Conservation (phyloP, 495 filamentous ascomycete genomes). For the Penicillium silybi region DNA sequence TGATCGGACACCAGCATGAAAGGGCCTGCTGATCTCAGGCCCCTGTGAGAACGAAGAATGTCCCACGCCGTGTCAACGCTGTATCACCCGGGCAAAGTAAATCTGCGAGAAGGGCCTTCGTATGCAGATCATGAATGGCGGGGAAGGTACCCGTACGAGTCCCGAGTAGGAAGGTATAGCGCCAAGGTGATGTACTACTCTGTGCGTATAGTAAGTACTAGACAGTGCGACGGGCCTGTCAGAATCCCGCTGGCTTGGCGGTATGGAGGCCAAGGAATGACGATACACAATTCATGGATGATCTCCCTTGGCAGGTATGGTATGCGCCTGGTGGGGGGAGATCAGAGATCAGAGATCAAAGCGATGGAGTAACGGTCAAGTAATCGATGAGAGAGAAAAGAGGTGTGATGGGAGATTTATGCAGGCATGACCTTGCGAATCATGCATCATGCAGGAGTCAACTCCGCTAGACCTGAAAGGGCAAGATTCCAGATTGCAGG, state of each 20-base stretch:
- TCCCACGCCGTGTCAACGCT: background rate
- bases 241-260: slow-evolving; percentile 11
- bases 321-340: background rate
- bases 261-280: slow-evolving; percentile 1
- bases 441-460: background rate
- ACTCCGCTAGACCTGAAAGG: slow-evolving; percentile 12
- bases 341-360: background rate
- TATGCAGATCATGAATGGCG: background rate
- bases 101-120: background rate
- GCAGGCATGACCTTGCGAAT: background rate
- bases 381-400: background rate
- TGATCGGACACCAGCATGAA: background rate
- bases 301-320: slow-evolving; percentile 2
- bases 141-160: background rate
- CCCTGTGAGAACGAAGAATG: background rate
- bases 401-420: background rate
- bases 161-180: background rate
- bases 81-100: background rate
- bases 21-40: background rate
- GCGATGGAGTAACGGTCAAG: background rate
- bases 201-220: background rate
- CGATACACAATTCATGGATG: background rate
- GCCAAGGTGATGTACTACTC: background rate
- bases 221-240: background rate
- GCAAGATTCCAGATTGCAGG: slow-evolving; percentile 24